Base-by-base conservation (phyloP, 768 basidiomycete genomes). In the Macrolepiota albuminosa region DNA sequence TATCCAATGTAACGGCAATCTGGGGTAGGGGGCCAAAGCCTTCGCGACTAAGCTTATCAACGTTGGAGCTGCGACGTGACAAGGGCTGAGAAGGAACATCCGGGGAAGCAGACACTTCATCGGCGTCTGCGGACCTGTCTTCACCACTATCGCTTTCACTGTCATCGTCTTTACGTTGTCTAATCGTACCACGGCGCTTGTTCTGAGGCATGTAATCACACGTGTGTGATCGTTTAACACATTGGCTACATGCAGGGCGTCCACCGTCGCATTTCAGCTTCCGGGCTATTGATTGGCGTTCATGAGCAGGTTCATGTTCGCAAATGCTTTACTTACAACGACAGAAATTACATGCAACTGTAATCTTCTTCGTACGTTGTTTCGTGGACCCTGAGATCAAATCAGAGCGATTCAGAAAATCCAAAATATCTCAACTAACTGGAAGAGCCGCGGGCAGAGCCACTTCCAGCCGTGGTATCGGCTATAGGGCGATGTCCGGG, bases 231-330 rank as follows among this genome's bases (percentile, higher is more conserved):
- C 91, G 84, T 72, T 93, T 92, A 61, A 85, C 75, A 69, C 91
- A 93, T 70, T 93, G 91, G 50, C 84, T 78, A 69, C 91, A 93
- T 14, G 90, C 87, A 8, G 91, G 91, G 52, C 89, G 84, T 45
- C 87, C 88, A 53, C 91, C 91, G 67, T 93, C 91, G 71, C 91
- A 93, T 77, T 93, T 93, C 46, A 93, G 80, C 75, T 93, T 93
- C 61, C 91, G 85, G 53, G 91, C 91, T 93, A 72, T 56, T 67
- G 54, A 64, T 66, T 53, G 57, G 50, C 57, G 46, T 68, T 66
- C 31, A 60, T 65, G 33, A 58, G 51, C 53, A 34, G 47, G 26
- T 7, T 39, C 39, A 56, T 51, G 43, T 56, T 49, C 57, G 2
- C 29, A 21, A 59, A 61, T 55, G 31, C 67, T 62, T 58, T 36